These are phyloP conservation scores for Pleurotus tuoliensis DNA, from an alignment of 768 basidiomycete species.

Conservation along the genomic window DNA sequence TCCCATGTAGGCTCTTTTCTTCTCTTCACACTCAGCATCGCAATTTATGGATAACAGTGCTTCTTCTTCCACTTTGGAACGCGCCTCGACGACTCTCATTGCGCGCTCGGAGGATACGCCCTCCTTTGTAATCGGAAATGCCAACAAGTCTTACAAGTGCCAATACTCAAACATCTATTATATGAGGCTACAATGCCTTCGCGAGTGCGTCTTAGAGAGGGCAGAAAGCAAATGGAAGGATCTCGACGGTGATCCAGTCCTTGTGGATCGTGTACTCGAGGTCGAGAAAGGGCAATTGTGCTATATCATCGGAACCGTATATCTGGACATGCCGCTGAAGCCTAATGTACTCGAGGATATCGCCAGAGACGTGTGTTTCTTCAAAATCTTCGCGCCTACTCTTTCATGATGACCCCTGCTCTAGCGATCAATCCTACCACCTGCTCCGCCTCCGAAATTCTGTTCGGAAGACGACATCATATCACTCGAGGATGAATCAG, in stretches of 20 bases:
- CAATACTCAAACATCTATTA: conserved; percentile 61
- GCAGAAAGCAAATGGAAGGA: conserved; percentile 38
- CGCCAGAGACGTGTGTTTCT: conserved; percentile 75
- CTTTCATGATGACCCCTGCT: conserved; percentile 1
- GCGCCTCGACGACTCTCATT: conserved; percentile 36
- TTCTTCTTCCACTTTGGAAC: conserved; percentile 19
- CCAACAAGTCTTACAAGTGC: conserved; percentile 47
- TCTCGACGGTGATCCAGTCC: conserved; percentile 50
- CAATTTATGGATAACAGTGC: conserved; percentile 16
- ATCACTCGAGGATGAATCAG: conserved; percentile 96
- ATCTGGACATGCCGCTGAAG: conserved; percentile 98
- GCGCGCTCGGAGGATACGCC: conserved; percentile 31
- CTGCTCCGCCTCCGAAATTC: conserved; percentile 71
- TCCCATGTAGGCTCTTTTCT: neutral
- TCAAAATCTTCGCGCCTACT: conserved; percentile 1
- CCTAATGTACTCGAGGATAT: conserved; percentile 97
- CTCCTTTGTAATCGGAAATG: conserved; percentile 41
- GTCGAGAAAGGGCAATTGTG: conserved; percentile 82
- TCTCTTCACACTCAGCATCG: neutral
- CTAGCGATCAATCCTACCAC: conserved; percentile 87
- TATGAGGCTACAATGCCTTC: conserved; percentile 38
- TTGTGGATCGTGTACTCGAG: conserved; percentile 82
- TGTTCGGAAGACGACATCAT: conserved; percentile 73
- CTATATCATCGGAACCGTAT: conserved; percentile 92
- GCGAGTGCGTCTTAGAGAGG: conserved; percentile 34